phyloP scores from a whole-genome alignment of 768 basidiomycete genomes.

The Termitomyces sp. region DNA sequence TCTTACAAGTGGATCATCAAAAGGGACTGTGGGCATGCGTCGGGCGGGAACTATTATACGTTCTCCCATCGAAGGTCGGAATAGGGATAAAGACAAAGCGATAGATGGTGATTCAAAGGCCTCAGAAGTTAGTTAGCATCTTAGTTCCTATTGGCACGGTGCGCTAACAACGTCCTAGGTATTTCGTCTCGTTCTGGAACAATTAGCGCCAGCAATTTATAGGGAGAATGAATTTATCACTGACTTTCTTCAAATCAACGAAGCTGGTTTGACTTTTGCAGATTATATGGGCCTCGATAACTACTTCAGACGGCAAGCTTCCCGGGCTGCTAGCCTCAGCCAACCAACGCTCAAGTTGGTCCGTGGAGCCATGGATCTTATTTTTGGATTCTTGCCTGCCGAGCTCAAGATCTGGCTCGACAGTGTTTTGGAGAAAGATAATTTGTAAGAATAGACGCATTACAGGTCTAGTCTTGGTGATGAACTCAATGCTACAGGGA shows the following conservation, averaged over 20 bases:
- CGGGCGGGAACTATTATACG: slow-evolving; percentile 85
- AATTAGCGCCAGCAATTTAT: slow-evolving; percentile 70
- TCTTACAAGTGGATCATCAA: slow-evolving; percentile 35
- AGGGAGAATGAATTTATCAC: slow-evolving; percentile 85
- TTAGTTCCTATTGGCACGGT: neutral
- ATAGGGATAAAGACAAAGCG: slow-evolving; percentile 52
- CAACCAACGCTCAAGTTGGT: slow-evolving; percentile 72
- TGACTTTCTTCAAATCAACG: slow-evolving; percentile 90
- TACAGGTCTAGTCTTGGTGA: neutral
- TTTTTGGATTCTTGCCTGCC: slow-evolving; percentile 86
- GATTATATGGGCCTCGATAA: slow-evolving; percentile 93
- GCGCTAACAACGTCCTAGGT: slow-evolving; percentile 41
- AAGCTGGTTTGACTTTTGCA: slow-evolving; percentile 84
- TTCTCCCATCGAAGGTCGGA: slow-evolving; percentile 59
- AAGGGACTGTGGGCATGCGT: slow-evolving; percentile 55
- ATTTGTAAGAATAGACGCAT: slow-evolving; percentile 43
- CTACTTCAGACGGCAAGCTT: slow-evolving; percentile 92
- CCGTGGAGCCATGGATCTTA: slow-evolving; percentile 86
- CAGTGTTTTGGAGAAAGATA: slow-evolving; percentile 65
- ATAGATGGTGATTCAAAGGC: slow-evolving; percentile 57
- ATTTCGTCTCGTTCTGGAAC: slow-evolving; percentile 66
- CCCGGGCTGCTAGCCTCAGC: slow-evolving; percentile 60
- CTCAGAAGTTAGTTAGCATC: slow-evolving; percentile 51
- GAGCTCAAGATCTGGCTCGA: slow-evolving; percentile 88
- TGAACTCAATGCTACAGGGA: slow-evolving; percentile 45